phyloP scores from a whole-genome alignment of 176 grass and related monocot species.

The Musa itinerans region DNA sequence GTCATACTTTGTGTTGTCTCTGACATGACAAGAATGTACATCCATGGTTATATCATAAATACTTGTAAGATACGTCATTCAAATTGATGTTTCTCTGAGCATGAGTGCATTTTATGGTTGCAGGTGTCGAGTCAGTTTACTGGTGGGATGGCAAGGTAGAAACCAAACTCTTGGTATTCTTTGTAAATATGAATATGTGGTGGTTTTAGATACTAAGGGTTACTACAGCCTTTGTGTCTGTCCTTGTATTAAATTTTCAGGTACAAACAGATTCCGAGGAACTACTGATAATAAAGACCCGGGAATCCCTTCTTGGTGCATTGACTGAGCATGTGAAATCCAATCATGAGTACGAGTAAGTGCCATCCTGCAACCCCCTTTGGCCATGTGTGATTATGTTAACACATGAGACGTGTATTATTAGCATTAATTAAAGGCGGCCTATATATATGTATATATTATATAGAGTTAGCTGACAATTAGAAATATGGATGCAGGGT shows the following conservation, averaged over 20 bases:
- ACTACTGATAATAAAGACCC: conserved; percentile 88
- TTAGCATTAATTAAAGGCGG: too few species aligned
- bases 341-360: conserved; percentile 96
- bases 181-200: too few species aligned
- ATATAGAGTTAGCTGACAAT: background rate
- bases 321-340: conserved; percentile 81
- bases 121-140: conserved; percentile 82
- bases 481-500: conserved; percentile 34
- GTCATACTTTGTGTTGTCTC: too few species aligned
- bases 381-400: too few species aligned
- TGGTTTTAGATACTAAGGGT: too few species aligned
- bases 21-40: too few species aligned
- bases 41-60: too few species aligned
- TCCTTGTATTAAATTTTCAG: conserved; percentile 13
- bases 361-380: background rate
- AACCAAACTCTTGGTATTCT: too few species aligned
- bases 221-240: too few species aligned
- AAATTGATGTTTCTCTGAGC: background rate
- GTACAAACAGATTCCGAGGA: conserved; percentile 82
- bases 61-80: background rate
- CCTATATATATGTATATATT: background rate
- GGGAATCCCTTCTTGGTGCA: conserved; percentile 69
- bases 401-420: too few species aligned
- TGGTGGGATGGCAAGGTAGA: conserved; percentile 92
- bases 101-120: conserved; percentile 9